Evolutionary conservation across 2,329 filamentous ascomycete species (phyloP), one percentile per base, ranked within the genome.

Genomic region (Keithomyces neogunnii): DNA sequence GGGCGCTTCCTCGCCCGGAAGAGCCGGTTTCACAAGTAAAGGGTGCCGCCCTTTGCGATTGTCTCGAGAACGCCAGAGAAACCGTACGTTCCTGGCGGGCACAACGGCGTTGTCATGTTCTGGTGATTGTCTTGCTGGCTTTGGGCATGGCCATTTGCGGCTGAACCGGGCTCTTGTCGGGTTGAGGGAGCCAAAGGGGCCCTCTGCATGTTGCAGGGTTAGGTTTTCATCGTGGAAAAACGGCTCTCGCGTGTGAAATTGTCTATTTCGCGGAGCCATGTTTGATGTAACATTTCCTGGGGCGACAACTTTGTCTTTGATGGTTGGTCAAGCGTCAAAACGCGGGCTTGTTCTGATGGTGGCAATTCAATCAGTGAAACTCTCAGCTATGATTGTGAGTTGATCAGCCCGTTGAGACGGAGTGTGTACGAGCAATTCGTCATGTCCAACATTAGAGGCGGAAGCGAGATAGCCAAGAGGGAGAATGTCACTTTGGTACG

Each of bases 11-110:
- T 61, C 60, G 1, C 58, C 56, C 2, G 48, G 53, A 5, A 48
- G 56, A 9, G 60, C 59, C 3, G 63, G 54, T 3, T 63, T 54
- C 1, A 70, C 55, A 9, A 55, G 59, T 3, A 63, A 45, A 2
- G 65, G 60, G 50, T 72, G 70, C 0, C 71, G 63, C 31, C 70
- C 71, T 50, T 73, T 73, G 46, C 70, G 62, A 51, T 73, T 73
- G 56, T 73, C 69, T 9, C 71, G 66, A 42, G 67, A 69, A 19
- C 67, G 64, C 71, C 71, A 73, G 47, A 73, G 54, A 47, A 63
- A 62, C 2, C 52, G 56, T 29, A 66, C 64, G 44, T 67, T 70
- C 9, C 48, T 53, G 7, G 52, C n/a, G n/a, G 38, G n/a, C n/a
- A 8, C 38, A n/a, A 46, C 40, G 3, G 36, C 36, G 3, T 52